Percentiles rank a stretch among this genome's conserved stretches.
phyloP scores from a whole-genome alignment of 2,329 filamentous ascomycete genomes.

The Pseudocercospora vitis region DNA sequence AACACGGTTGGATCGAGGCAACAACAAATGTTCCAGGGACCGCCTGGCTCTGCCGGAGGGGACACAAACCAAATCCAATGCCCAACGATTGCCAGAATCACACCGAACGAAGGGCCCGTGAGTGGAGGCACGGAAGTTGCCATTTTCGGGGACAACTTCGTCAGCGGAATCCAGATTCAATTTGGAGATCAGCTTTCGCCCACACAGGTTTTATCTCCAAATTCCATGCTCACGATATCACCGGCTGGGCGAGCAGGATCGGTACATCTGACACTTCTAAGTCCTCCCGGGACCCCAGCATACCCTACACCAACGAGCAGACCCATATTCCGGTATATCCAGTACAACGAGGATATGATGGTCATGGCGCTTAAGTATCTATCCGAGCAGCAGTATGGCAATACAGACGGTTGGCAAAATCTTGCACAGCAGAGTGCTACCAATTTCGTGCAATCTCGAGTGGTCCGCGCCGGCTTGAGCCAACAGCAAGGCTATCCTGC shows the following conservation, averaged over 20 bases:
- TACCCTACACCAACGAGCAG: conserved; percentile 36
- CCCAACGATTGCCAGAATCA: conserved; percentile 49
- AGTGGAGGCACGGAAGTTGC: conserved; percentile 85
- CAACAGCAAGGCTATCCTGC: conserved; percentile 16
- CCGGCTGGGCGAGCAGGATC: conserved; percentile 69
- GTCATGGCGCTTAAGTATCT: conserved; percentile 55
- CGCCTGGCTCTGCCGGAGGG: conserved; percentile 19
- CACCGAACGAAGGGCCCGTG: conserved; percentile 78
- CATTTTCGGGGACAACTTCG: conserved; percentile 77
- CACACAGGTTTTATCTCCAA: conserved; percentile 76
- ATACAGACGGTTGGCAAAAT: conserved; percentile 34
- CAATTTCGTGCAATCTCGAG: conserved; percentile 28
- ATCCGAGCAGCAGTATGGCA: conserved; percentile 39
- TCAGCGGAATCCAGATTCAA: conserved; percentile 76
- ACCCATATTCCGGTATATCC: conserved; percentile 46
- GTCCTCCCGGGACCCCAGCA: conserved; percentile 38
- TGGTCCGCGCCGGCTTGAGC: conserved; percentile 19
- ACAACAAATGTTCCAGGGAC: conserved; percentile 22
- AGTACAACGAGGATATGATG: conserved; percentile 54
- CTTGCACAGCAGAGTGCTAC: conserved; percentile 33
- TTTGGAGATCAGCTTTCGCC: conserved; percentile 72
- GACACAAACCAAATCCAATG: conserved; percentile 17
- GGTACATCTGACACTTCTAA: conserved; percentile 66
- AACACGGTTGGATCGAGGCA: conserved; percentile 25
- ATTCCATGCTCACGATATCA: conserved; percentile 72